Evolutionary conservation across 208 protist genomes (phyloP), one percentile per base, ranked within the genome.

Genomic region (Acanthamoeba lenticulata): DNA sequence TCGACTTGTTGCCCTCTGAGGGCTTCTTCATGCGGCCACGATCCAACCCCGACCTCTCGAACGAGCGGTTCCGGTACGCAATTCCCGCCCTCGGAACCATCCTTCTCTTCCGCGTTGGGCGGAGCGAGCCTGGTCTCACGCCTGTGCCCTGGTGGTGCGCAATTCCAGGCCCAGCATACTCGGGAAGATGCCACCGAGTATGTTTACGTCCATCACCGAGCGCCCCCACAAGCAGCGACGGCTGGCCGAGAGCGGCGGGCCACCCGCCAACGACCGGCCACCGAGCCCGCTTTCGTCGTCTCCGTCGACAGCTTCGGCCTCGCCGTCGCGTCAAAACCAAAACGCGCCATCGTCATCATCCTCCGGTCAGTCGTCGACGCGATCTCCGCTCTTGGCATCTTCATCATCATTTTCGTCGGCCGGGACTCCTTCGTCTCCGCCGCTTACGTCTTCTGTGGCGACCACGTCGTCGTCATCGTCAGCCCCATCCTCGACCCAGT

Each of bases 141-240:
- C 45, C 9, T 52, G 47, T 55, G 47, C 3, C 45, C 5, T 15
- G 15, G 45, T 5, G 9, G 45, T 15, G 45, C 47, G 47, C 21
- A 9, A 19, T 55, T 55, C 45, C 52, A 60, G 52, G 52, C 52
- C 52, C 52, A 60, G 52, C 52, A 60, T 72, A 38, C 62, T 72
- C n/a, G 62, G 62, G 32, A 72, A 38, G 62, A 5, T 72, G 62
- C 29, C 62, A 13, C 17, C 62, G 32, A 72, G 62, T 29, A 32
- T 72, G 32, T 72, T 72, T 29, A 72, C 62, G 62, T 72, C 62
- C 21, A 72, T 72, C 62, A 72, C 62, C 21, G 62, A 72, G 62
- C 62, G 62, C 15, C 62, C 62, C 62, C 62, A 72, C 62, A 72
- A 72, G 62, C 62, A 72, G 62, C 62, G 34, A 9, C 62, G 62